Base-by-base conservation (phyloP, 345 rosid genomes). In the Hirschfeldia incana region DNA sequence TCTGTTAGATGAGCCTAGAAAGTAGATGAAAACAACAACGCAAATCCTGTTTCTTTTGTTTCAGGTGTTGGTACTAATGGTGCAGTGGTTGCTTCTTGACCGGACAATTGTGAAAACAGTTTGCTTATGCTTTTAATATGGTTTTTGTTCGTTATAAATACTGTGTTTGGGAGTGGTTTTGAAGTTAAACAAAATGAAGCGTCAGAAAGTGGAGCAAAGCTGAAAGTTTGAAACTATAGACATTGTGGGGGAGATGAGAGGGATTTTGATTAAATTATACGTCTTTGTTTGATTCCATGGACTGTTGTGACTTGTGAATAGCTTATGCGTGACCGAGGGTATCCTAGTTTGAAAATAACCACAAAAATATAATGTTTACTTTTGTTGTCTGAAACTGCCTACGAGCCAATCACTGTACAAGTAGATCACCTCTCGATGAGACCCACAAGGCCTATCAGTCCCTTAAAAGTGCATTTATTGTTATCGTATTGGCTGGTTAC, bases 61-160 rank as follows among this genome's bases (percentile, higher is more conserved):
- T 79, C 83, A 69, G 83, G 83, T 63, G 21, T 21, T 21, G 62
- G 42, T 80, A 63, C 67, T 39, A 74, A 80, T 69, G 83, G 79
- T 63, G 61, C 75, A 1, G 59, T 80, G 72, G 72, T 15, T 78
- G 27, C 73, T 67, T 29, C 79, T 28, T 76, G 67, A 76, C 68
- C 26, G 13, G 9, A 11, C 27, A 60, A 27, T 34, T 27, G 70
- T 49, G 10, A 73, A 59, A 59, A 67, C 74, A 67, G 57, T 33
- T 60, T 53, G 33, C 30, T 17, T 60, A 42, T 72, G 46, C 34
- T 11, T 61, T 28, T 70, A 44, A 30, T 42, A 49, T 62, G 62
- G 69, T 69, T 60, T 63, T 53, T 77, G 44, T 65, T 78, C 42
- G 65, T 53, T 64, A 4, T 12, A 36, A 49, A 11, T 51, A 16